These are phyloP conservation scores for Pleurotus giganteus DNA, from an alignment of 768 basidiomycete species.

Conservation along the genomic window DNA sequence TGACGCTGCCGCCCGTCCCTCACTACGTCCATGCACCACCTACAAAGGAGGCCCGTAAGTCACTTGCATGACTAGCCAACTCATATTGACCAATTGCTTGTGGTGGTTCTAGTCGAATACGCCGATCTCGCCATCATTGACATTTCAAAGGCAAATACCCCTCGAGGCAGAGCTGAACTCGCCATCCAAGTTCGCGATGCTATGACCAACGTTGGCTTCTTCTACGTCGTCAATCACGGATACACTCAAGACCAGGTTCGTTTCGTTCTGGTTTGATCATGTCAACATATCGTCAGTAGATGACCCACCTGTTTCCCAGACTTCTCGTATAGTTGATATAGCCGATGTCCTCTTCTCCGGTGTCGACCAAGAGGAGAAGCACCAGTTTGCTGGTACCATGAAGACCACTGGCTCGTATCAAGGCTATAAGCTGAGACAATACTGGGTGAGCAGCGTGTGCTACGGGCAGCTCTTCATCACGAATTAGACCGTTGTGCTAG, in stretches of 20 bases:
- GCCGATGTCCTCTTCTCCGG: slow-evolving; percentile 43
- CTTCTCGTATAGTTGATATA: slow-evolving; percentile 45
- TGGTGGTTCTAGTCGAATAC: slow-evolving; percentile 34
- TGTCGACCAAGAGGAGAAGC: slow-evolving; percentile 42
- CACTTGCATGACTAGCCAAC: not conserved
- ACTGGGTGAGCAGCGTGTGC: slow-evolving; percentile 38
- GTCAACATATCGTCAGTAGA: not conserved
- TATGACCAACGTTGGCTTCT: not conserved
- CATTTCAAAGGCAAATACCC: slow-evolving; percentile 26
- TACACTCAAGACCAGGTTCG: not conserved
- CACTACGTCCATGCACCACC: slow-evolving; percentile 31
- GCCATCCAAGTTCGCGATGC: slow-evolving; percentile 28
- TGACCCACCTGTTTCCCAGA: slow-evolving; percentile 30
- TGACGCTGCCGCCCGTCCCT: slow-evolving; percentile 23
- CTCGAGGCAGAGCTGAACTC: slow-evolving; percentile 26
- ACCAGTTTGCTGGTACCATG: slow-evolving; percentile 32
- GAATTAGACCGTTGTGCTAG: too few species aligned
- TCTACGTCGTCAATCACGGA: not conserved
- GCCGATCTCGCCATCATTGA: slow-evolving; percentile 39
- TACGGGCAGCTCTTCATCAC: too few species aligned
- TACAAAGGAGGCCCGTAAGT: slow-evolving; percentile 31
- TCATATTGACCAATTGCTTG: not conserved
- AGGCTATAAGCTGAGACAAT: slow-evolving; percentile 53
- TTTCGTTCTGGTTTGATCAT: too few species aligned
- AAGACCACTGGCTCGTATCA: slow-evolving; percentile 48